Evolutionary conservation across 352 stramenopile genomes (phyloP).

Genomic region (Thalassiosira livingstoniorum): DNA sequence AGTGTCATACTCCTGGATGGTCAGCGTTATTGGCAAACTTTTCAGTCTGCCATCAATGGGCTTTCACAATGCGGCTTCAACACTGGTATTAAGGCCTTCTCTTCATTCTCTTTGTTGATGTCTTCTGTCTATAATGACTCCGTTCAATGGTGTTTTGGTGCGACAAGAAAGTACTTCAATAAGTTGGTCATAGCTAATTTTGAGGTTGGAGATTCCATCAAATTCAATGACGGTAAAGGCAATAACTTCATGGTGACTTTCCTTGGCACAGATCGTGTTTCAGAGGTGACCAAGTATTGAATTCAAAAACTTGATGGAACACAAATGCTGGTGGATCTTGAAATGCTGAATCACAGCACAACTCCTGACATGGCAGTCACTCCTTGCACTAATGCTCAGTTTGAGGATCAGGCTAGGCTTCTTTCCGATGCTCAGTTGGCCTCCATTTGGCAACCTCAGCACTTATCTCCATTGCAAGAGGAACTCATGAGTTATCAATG

Average conservation of each 20-base stretch:
- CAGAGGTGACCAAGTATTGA: background rate
- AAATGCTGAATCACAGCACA: background rate
- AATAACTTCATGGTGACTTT: background rate
- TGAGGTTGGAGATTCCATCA: background rate
- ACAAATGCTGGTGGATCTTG: conserved; percentile 10
- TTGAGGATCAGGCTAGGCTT: background rate
- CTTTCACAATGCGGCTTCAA: conserved; percentile 10
- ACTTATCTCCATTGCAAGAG: background rate
- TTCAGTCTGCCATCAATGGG: background rate
- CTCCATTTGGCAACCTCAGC: background rate
- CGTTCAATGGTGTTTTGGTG: background rate
- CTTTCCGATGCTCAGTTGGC: background rate
- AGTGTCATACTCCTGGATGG: too few species aligned
- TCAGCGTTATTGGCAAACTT: conserved; percentile 12
- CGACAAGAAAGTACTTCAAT: background rate
- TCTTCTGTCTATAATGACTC: background rate
- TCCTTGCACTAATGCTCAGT: background rate
- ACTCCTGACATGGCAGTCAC: conserved; percentile 5
- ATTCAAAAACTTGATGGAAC: background rate
- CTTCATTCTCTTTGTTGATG: background rate
- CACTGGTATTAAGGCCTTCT: background rate
- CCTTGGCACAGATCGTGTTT: background rate
- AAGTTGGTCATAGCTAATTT: background rate
- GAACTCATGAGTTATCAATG: conserved; percentile 27
- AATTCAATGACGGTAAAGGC: conserved; percentile 17